A percentile compares a stretch with the other conserved stretches of the same genome.
Evolutionary conservation across 2,329 filamentous ascomycete species (phyloP).

Genomic region (Pseudogymnoascus sp.): DNA sequence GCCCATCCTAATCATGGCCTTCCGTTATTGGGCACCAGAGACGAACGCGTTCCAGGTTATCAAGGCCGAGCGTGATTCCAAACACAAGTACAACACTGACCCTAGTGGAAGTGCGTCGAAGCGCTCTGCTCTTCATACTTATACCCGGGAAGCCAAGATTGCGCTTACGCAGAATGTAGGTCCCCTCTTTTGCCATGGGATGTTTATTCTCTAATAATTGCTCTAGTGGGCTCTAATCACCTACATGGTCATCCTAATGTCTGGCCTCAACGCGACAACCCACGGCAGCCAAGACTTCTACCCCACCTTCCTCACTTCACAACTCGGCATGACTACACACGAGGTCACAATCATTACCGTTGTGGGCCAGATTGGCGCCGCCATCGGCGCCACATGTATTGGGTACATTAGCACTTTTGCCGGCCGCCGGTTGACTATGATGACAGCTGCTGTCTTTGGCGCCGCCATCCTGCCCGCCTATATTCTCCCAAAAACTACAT

Average conservation of each 20-base stretch:
- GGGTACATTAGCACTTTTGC: conserved; percentile 62
- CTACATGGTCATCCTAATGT: conserved; percentile 77
- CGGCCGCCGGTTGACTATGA: conserved; percentile 60
- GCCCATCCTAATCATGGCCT: conserved; percentile 69
- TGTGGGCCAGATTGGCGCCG: conserved; percentile 61
- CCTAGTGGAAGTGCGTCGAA: conserved; percentile 38
- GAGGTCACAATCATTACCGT: conserved; percentile 59
- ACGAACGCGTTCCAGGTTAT: conserved; percentile 51
- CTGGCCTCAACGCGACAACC: conserved; percentile 59
- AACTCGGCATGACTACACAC: conserved; percentile 31
- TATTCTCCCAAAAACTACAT: conserved; percentile 54
- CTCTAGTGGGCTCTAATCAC: conserved; percentile 66
- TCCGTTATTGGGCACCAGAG: conserved; percentile 70
- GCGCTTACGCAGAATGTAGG: conserved; percentile 49
- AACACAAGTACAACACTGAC: neutral
- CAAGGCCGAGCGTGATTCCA: neutral
- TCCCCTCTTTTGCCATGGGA: neutral
- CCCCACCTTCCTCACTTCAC: conserved; percentile 48
- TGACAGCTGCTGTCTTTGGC: conserved; percentile 50
- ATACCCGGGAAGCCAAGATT: conserved; percentile 66
- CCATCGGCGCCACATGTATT: conserved; percentile 55
- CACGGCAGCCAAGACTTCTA: conserved; percentile 38
- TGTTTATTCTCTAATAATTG: neutral
- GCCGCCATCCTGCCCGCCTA: conserved; percentile 77
- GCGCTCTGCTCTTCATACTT: conserved; percentile 54